Conservation (phyloP, 2,329 filamentous ascomycete genomes). For the Paramyrothecium roridum region DNA sequence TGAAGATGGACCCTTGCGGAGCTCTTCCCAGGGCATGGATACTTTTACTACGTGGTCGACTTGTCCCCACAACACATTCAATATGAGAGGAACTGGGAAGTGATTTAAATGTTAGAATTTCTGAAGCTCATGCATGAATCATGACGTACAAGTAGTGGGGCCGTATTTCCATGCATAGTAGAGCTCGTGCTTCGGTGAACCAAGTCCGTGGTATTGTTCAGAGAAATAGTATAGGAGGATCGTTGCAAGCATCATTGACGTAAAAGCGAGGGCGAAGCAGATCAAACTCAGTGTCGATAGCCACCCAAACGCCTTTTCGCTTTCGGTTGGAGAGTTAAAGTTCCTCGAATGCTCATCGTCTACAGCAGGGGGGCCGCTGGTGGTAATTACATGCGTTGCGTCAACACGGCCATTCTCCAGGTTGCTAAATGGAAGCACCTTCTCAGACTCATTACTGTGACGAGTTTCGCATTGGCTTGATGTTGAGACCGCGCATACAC, state of each 20-base stretch:
- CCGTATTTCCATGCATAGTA: constrained; percentile 1
- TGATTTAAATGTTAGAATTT: not conserved
- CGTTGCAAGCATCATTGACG: constrained; percentile 13
- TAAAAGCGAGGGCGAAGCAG: constrained; percentile 12
- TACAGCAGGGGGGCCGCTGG: no score
- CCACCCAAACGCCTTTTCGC: not conserved
- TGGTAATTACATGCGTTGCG: no score
- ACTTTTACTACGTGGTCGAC: not conserved
- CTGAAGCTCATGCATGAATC: not conserved
- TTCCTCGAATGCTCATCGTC: no score
- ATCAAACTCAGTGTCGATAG: constrained; percentile 12
- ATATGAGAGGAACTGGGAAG: not conserved
- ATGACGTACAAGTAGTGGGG: not conserved
- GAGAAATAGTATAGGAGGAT: constrained; percentile 17
- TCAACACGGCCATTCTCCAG: no score
- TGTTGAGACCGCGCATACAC: no score
- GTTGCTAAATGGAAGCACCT: no score
- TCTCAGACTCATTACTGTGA: no score
- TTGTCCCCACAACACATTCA: not conserved
- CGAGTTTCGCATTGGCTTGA: no score
- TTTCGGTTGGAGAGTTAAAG: no score
- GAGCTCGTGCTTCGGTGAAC: constrained; percentile 10
- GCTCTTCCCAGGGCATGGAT: not conserved
- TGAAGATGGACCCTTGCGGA: not conserved
- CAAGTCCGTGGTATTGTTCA: constrained; percentile 11